These are phyloP conservation scores for Colletotrichum incanum DNA, from an alignment of 2,329 filamentous ascomycete species.

Conservation along the genomic window DNA sequence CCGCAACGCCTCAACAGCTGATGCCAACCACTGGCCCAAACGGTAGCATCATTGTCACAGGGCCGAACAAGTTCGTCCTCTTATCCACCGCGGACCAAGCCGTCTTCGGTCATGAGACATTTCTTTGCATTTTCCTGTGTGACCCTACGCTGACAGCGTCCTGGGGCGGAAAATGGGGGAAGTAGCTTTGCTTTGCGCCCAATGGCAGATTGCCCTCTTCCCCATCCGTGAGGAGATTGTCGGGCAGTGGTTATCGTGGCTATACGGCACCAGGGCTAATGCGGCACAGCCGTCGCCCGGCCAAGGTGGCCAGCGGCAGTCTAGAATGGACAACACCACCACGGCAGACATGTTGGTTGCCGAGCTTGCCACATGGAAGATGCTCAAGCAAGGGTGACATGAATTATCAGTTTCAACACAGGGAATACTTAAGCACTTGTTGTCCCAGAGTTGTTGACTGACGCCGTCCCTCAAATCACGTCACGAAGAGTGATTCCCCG, in stretches of 20 bases:
- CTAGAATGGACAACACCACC: background rate
- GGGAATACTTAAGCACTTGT: background rate
- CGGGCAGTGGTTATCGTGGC: background rate
- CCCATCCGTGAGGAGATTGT: background rate
- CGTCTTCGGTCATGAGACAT: background rate
- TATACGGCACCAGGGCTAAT: slow-evolving; percentile 2
- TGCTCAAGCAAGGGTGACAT: too few relatives aligned
- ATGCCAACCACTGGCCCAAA: too few relatives aligned
- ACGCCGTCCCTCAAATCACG: background rate
- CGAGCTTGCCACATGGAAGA: too few relatives aligned
- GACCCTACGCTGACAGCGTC: background rate
- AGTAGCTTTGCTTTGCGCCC: background rate
- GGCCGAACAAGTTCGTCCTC: background rate
- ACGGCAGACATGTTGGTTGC: too few relatives aligned
- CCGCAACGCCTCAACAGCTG: too few relatives aligned
- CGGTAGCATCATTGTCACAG: background rate
- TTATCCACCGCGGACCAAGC: background rate
- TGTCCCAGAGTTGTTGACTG: background rate
- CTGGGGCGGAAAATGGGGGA: background rate
- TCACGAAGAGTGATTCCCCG: background rate
- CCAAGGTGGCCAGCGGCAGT: slow-evolving; percentile 4
- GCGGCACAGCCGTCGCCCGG: slow-evolving; percentile 31
- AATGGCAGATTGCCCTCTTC: background rate
- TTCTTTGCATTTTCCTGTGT: background rate
- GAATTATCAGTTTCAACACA: background rate